Evolutionary conservation across 1,284 basidiomycete genomes (phyloP), one percentile per base, ranked within the genome.

Genomic region (Somion occarium): DNA sequence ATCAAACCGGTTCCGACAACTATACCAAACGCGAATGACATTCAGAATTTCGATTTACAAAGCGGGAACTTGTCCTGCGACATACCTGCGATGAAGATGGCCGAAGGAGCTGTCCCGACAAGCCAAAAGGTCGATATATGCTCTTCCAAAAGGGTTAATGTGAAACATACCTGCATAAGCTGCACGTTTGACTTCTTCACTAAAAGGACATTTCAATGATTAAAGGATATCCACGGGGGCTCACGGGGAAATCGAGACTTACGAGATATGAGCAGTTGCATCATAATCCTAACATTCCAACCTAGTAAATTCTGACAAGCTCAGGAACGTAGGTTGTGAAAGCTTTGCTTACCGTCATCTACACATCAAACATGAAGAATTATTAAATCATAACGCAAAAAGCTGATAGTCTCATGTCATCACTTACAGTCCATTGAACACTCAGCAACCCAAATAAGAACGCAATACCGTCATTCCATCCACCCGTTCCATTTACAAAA

Each of bases 391-490:
- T n/a, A n/a, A n/a, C n/a, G n/a, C n/a, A n/a, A n/a, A n/a, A n/a
- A n/a, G n/a, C n/a, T n/a, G n/a, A n/a, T n/a, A n/a, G n/a, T n/a
- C n/a, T n/a, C n/a, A n/a, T n/a, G n/a, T 38, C 24, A 37, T 19
- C 11, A 69, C 83, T 55, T 65, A 90, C 86, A 52, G 89, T 92
- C 91, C 90, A 96, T 68, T 96, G 91, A 9, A 97, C 93, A 55
- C 88, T 91, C 50, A 95, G 73, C 50, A 97, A 70, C 24, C 93
- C 93, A 56, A 97, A 86, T 48, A 95, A 70, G 73, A 96, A 95
- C 1, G 91, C 85, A 48, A 96, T 70, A 0, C 91, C 93, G 30
- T 76, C 80, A 62, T 83, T 87, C 78, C 83, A 84, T 54, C 91
- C 92, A 30, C 91, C 89, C 0, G 90, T 88, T 54, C 82, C 74